Conservation (phyloP, 176 grass and related monocot species). For the Saccharum spontaneum region DNA sequence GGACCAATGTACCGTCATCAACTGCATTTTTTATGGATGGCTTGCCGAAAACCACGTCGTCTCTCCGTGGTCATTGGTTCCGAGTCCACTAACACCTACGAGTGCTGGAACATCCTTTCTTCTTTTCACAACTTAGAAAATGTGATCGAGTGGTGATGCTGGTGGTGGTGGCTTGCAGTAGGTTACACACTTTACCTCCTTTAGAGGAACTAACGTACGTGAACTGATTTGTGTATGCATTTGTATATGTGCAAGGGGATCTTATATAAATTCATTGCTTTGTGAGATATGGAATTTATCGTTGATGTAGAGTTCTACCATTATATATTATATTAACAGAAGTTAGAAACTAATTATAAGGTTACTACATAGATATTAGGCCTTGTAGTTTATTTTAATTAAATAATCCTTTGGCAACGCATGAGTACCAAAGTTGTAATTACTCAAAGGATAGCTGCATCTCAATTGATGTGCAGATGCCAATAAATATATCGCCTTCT, state of each 20-base stretch:
- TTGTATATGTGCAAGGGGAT: background rate
- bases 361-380: background rate
- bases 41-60: background rate
- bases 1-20: too few relatives aligned
- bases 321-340: background rate
- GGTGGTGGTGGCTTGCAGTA: background rate
- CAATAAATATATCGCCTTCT: too few relatives aligned
- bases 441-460: too few relatives aligned
- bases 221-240: background rate
- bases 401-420: background rate
- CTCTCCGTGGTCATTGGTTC: background rate
- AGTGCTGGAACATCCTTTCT: background rate
- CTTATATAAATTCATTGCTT: background rate
- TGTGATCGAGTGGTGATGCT: background rate
- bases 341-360: background rate
- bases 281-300: background rate
- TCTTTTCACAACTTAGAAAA: background rate
- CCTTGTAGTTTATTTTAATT: background rate
- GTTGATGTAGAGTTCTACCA: background rate
- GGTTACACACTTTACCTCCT: background rate
- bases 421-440: too few relatives aligned
- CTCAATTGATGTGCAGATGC: too few relatives aligned
- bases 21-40: too few relatives aligned
- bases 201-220: background rate
- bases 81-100: background rate